Conservation (phyloP, 768 basidiomycete genomes). For the Pleurotus sapidus region DNA sequence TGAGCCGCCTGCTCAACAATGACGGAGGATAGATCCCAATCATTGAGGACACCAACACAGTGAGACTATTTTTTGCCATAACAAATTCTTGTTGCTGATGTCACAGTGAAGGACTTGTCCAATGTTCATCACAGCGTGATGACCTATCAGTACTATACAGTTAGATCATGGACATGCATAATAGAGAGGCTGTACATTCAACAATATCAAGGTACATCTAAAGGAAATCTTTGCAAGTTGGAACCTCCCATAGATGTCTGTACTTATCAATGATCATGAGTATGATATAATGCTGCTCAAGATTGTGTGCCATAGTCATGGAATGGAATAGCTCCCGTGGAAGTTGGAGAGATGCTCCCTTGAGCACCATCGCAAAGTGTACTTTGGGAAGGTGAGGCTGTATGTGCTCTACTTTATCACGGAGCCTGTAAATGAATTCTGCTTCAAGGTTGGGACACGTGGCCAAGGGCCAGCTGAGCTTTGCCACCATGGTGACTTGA, state of each 20-base stretch:
- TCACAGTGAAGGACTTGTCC: slow-evolving; percentile 25
- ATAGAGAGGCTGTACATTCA: slow-evolving; percentile 20
- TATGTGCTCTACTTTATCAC: slow-evolving; percentile 7
- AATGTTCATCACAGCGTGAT: slow-evolving; percentile 17
- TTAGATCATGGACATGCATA: background rate
- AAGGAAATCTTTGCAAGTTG: slow-evolving; percentile 21
- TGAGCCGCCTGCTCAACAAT: slow-evolving; percentile 6
- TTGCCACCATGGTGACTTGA: background rate
- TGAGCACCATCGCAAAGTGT: background rate
- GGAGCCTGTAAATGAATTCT: slow-evolving; percentile 6
- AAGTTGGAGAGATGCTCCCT: slow-evolving; percentile 10
- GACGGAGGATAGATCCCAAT: slow-evolving; percentile 22
- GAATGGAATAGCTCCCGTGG: background rate
- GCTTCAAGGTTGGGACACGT: slow-evolving; percentile 10
- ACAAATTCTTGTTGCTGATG: slow-evolving; percentile 27
- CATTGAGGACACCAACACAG: slow-evolving; percentile 21
- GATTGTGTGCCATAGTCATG: background rate
- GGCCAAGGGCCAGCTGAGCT: slow-evolving; percentile 14
- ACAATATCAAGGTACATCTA: slow-evolving; percentile 24
- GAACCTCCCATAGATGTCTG: slow-evolving; percentile 18
- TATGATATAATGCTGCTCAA: slow-evolving; percentile 14
- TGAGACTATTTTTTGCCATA: slow-evolving; percentile 12
- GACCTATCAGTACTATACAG: slow-evolving; percentile 13
- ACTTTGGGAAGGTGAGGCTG: slow-evolving; percentile 13
- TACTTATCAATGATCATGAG: slow-evolving; percentile 16